Evolutionary conservation across 2,329 filamentous ascomycete species (phyloP), one percentile per base, ranked within the genome.

Genomic region (Bisporella sp.): DNA sequence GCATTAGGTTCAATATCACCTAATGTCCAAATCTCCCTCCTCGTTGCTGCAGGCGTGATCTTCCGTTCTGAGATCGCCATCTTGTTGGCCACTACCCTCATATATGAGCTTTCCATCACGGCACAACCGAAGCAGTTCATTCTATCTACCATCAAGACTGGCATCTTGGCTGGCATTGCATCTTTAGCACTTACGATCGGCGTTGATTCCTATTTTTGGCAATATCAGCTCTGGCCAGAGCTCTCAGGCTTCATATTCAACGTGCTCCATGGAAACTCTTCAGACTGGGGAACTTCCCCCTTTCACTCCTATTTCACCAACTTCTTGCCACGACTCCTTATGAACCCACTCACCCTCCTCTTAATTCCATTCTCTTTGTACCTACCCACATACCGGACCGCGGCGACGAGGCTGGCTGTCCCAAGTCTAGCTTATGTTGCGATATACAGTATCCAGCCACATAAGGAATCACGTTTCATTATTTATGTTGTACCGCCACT

Each of bases 391-490:
- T 76, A 73, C 0, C 64, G 68, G 6, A 66, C 65, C 4, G 66
- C 69, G 5, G 72, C 74, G 0, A 63, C 68, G 12, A 69, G 72
- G 5, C 61, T 88, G 0, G 73, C 87, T 4, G 59, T 84, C 2
- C 90, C 93, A 0, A 77, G 79, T 7, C 57, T 95, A 1, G 67
- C 78, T 31, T 99, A 91, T 66, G 75, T 95, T 21, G 77, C 77
- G 4, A 68, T 95, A 41, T 97, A 96, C 73, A 96, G 89, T 56
- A 61, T 89, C 46, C 86, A 96, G 54, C 91, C 92, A 0, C 93
- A 99, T 72, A 99, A 99, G 66, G 93, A 99, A 71, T 87, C 90
- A 66, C 87, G 93, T 13, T 99, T 99, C 73, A 84, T 99, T 59
- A 82, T 97, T 61, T 97, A 97, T 69, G 77, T 82, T 47, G 76